phyloP scores from a whole-genome alignment of 148 eudicot genomes.

The Pouteria glomerata region DNA sequence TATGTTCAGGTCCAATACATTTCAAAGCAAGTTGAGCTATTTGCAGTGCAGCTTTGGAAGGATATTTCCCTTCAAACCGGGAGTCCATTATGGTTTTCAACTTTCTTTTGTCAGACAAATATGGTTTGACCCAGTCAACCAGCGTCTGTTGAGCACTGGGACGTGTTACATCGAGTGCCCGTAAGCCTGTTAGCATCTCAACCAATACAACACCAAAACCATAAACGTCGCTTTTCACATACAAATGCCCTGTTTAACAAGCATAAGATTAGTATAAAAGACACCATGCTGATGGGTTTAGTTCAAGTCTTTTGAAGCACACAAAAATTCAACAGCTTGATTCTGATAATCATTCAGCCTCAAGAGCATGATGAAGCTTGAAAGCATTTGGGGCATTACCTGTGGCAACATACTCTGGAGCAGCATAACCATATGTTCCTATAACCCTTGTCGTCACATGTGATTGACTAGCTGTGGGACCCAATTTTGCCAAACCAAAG shows the following conservation, averaged over 20 bases:
- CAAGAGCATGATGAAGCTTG: neutral
- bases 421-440: slow-evolving; percentile 83
- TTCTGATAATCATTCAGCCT: neutral
- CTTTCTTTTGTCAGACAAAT: slow-evolving; percentile 45
- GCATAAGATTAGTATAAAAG: neutral
- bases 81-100: slow-evolving; percentile 62
- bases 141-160: slow-evolving; percentile 39
- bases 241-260: slow-evolving; percentile 60
- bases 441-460: slow-evolving; percentile 72
- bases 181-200: slow-evolving; percentile 61
- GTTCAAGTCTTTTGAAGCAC: neutral
- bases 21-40: slow-evolving; percentile 58
- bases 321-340: neutral
- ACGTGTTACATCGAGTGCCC: slow-evolving; percentile 55
- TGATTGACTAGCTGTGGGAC: slow-evolving; percentile 64
- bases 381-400: slow-evolving; percentile 31
- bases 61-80: slow-evolving; percentile 61
- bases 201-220: slow-evolving; percentile 72
- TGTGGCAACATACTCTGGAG: slow-evolving; percentile 83
- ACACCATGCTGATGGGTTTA: neutral
- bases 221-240: slow-evolving; percentile 78
- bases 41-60: slow-evolving; percentile 51
- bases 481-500: slow-evolving; percentile 72
- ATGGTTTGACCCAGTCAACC: slow-evolving; percentile 70
- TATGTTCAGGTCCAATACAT: slow-evolving; percentile 52